Conservation (phyloP, 352 stramenopile species). For the Pelagophyceae sp. region DNA sequence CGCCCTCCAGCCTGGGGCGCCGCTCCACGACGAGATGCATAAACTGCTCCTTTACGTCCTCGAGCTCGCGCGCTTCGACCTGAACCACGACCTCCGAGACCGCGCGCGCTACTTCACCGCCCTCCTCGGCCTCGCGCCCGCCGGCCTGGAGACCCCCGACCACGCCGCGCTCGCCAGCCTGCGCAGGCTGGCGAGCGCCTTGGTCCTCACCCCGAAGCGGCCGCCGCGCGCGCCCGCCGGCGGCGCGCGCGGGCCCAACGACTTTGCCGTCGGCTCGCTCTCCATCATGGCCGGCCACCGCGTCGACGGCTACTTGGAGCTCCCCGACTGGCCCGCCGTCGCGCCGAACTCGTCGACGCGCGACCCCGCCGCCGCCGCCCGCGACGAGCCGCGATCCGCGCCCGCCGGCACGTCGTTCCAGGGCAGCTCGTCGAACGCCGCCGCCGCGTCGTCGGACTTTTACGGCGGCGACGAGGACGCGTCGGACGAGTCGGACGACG, state of each 20-base stretch:
- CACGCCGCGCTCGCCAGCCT: neutral
- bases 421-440: neutral
- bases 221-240: constrained; percentile 24
- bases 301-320: constrained; percentile 61
- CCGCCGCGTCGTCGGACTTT: neutral
- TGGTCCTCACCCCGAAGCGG: constrained; percentile 24
- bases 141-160: constrained; percentile 15
- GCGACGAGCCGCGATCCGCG: neutral
- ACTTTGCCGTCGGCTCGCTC: constrained; percentile 70
- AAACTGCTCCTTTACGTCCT: constrained; percentile 75
- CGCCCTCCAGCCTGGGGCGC: constrained; percentile 46
- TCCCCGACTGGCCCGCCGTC: constrained; percentile 60
- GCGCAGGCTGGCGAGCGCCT: neutral
- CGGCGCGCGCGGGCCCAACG: constrained; percentile 3
- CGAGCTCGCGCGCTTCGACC: constrained; percentile 79
- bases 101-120: constrained; percentile 66
- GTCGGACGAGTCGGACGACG: neutral
- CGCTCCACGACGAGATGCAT: constrained; percentile 54
- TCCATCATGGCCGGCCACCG: constrained; percentile 70
- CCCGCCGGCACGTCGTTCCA: neutral
- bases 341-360: constrained; percentile 60
- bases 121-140: constrained; percentile 36
- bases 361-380: constrained; percentile 50
- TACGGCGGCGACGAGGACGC: constrained; percentile 8
- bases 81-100: constrained; percentile 81